Base-by-base conservation (phyloP, 257 asterid genomes). In the Agastache rugosa region DNA sequence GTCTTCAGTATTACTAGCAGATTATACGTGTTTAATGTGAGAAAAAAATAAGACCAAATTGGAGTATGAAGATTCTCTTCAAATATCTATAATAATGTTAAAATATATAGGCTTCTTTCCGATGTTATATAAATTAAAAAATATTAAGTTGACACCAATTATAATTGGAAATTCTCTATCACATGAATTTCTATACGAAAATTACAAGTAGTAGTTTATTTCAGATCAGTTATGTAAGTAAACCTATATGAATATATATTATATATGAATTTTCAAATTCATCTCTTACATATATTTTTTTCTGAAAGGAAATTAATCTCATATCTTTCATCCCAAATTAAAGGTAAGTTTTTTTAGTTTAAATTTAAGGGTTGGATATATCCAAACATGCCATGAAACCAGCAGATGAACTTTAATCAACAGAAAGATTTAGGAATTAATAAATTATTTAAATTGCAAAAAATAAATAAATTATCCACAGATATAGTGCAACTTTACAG, bases 321-420 rank as follows among this genome's bases (percentile, higher is more conserved):
- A 0, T 31, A 31, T 31, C 5, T 4, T 44, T 44, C 50, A 44
- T 19, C 22, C 55, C 37, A 31, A 4, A 31, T 31, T 5, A 31
- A 31, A 31, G 29, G 29, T 25, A 25, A 25, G 29, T n/a, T n/a
- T n/a, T n/a, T n/a, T n/a, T n/a, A n/a, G n/a, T 27, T 3, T 27
- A 27, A 27, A 27, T 1, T 27, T 27, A 27, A 27, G 31, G 54
- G 2, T 48, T 16, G 22, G 55, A 19, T 47, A 74, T 11, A 56
- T 20, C 55, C 74, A 59, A 44, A 59, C 70, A 75, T 67, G 47
- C 71, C 37, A 55, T 53, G 48, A 9, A 58, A 41, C 67, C 68
- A 65, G 73, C 69, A 67, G 47, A 45, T 42, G 20, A 74, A 48
- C 25, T 60, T 74, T 29, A 48, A 54, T 56, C 20, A 19, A 29